Percentiles rank a stretch among this genome's conserved stretches.
Evolutionary conservation across 352 stramenopile species (phyloP).

Genomic region (Globisporangium ultimum): DNA sequence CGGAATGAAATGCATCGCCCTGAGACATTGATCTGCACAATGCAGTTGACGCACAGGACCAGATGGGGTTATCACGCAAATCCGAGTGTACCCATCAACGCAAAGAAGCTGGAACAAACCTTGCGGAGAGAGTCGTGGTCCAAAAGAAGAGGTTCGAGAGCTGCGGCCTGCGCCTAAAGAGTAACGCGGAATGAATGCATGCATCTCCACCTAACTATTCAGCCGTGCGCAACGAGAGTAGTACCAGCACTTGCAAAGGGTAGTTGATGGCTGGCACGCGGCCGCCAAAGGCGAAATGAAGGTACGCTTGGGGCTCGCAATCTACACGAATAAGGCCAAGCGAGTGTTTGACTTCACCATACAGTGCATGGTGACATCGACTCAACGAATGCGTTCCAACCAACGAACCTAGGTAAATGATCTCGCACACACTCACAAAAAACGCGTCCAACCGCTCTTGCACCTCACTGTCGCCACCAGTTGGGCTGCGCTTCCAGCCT

Average conservation of each 20-base stretch:
- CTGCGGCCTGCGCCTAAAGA: conserved; percentile 20
- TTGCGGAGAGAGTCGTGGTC: neutral
- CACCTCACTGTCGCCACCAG: neutral
- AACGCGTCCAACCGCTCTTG: conserved; percentile 25
- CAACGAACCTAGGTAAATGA: conserved; percentile 22
- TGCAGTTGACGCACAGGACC: neutral
- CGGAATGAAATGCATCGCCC: conserved; percentile 14
- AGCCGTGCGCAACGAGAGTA: neutral
- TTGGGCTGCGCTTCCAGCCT: conserved; percentile 11
- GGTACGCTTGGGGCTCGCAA: conserved; percentile 28
- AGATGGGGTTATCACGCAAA: no score
- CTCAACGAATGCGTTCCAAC: neutral
- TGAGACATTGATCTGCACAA: conserved; percentile 1
- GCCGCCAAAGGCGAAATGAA: conserved; percentile 50
- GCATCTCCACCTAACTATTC: neutral
- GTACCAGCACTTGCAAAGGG: conserved; percentile 43
- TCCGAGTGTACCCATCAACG: no score
- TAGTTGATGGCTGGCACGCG: conserved; percentile 38
- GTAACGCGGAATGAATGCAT: neutral
- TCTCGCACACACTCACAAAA: conserved; percentile 20
- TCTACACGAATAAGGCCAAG: conserved; percentile 18
- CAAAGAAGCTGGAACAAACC: neutral
- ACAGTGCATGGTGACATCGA: no score
- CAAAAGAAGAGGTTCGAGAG: conserved; percentile 8
- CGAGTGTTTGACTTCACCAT: neutral